Base-by-base conservation (phyloP, 176 grass and related monocot genomes). In the Triticum monococcum region DNA sequence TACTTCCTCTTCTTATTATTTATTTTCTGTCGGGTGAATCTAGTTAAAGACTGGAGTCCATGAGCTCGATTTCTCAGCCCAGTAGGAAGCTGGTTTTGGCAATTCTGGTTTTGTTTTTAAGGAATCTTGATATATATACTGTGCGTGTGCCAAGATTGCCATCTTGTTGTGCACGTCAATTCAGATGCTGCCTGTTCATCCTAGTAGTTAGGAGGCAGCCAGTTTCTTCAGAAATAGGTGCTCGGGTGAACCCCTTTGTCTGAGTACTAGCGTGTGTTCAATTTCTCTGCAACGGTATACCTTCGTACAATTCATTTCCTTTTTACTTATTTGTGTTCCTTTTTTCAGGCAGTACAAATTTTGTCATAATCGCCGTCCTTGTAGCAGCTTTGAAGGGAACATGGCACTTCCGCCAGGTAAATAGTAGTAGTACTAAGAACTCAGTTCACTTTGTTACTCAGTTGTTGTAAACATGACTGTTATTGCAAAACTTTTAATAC, bases 391-490 rank as follows among this genome's bases (percentile, higher is more conserved):
- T 95, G 75, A 98, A 98, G 86, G 96, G 96, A 87, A 64, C 93
- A 92, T 98, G 91, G 91, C 93, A 98, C 89, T 95, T 95, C 22
- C 90, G 96, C 28, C 93, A 98, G 91, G 96, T 98, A 89, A 79
- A 6, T 56, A 67, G 1, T 48, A 68, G 18, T 9, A 32, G 5
- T 83, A n/a, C 1, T 52, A 1, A 52, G 48, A 36, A 82, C 17
- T 54, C 82, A 56, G 22, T 71, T 86, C 64, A 35, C 30, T 54
- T 79, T n/a, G 2, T 75, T 52, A 20, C 45, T 43, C 14, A 37
- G 16, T 76, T 71, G 35, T 3, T 82, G 24, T 33, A 80, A 87
- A 48, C 9, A 31, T 66, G 36, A 63, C 9, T 66, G 61, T 81
- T 31, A 37, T 37, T 37, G 1, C 36, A 37, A 37, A 7, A 18